Evolutionary conservation across 352 stramenopile genomes (phyloP), one percentile per base, ranked within the genome.

Genomic region (Pseudoperonospora humuli): DNA sequence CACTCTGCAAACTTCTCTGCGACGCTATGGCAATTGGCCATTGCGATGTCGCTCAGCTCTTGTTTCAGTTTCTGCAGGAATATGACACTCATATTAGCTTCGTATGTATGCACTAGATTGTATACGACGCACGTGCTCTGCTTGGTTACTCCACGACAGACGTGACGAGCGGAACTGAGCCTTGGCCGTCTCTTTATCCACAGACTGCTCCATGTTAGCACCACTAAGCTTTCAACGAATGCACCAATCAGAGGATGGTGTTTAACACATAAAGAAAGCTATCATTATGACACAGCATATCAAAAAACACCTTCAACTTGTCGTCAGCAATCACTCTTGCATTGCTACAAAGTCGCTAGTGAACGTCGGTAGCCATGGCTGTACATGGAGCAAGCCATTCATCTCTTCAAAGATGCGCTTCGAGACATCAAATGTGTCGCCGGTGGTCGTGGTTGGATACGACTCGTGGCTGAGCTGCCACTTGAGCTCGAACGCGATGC

Each of bases 91-190:
- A 40, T 19, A 27, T 35, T 27, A 20, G 18, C 26, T 15, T 17
- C 2, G 36, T 9, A 44, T 7, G 42, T 14, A 29, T 7, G 23
- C 14, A 33, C 2, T 15, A 18, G 3, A 17, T 19, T 10, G 19
- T 24, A 19, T 11, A 48, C 18, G n/a, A 71, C 69, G 39, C 41
- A 88, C 74, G 34, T 91, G 75, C 47, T 88, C 75, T 3, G 78
- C 78, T 51, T 88, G 78, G 58, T 88, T 91, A 51, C 75, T 88
- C 78, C 78, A 87, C 26, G 70, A 76, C 55, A 91, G 67, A 24
- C 78, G 74, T 57, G 74, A 87, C 27, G 70, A 78, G 54, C 78
- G 78, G 51, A 82, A 85, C 18, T 62, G 52, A 41, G 76, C 64
- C 65, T 87, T 87, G 14, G 69, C 71, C 19, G 65, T 83, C 61